phyloP scores from a whole-genome alignment of 1,284 basidiomycete species.

The Peniophora sp. region DNA sequence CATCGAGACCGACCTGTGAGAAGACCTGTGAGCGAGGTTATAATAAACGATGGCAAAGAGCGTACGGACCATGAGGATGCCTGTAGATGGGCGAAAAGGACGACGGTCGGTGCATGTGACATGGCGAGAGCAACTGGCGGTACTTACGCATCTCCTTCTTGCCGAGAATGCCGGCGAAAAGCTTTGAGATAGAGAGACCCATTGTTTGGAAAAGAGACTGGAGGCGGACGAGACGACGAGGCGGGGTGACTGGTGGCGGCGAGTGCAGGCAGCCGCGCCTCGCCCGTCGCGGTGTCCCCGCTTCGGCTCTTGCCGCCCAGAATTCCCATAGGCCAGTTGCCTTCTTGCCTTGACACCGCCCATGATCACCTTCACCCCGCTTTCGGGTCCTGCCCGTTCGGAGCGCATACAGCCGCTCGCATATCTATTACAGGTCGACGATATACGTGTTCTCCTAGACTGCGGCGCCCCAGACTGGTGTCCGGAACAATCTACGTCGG shows the following conservation, averaged over 20 bases:
- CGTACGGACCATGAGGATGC: conserved; percentile 48
- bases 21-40: conserved; percentile 3
- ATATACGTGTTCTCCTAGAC: conserved; percentile 89
- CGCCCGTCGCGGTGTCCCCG: too few species aligned
- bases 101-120: conserved; percentile 10
- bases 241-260: conserved; percentile 9
- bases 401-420: conserved; percentile 59
- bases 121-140: conserved; percentile 19
- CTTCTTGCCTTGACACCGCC: neutral
- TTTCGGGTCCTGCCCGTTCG: conserved; percentile 75
- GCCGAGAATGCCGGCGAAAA: conserved; percentile 87
- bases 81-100: conserved; percentile 19
- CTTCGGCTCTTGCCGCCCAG: too few species aligned
- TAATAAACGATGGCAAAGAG: conserved; percentile 1
- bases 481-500: conserved; percentile 42
- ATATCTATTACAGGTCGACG: conserved; percentile 92
- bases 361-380: conserved; percentile 92
- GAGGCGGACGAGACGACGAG: conserved; percentile 14
- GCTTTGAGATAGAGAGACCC: conserved; percentile 81
- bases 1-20: conserved; percentile 87
- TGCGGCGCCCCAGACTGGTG: conserved; percentile 88
- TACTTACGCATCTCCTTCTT: conserved; percentile 98
- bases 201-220: conserved; percentile 31
- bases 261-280: neutral
- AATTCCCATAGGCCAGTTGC: neutral